phyloP scores from a whole-genome alignment of 2,329 filamentous ascomycete species.

The Alternaria brassicicola region DNA sequence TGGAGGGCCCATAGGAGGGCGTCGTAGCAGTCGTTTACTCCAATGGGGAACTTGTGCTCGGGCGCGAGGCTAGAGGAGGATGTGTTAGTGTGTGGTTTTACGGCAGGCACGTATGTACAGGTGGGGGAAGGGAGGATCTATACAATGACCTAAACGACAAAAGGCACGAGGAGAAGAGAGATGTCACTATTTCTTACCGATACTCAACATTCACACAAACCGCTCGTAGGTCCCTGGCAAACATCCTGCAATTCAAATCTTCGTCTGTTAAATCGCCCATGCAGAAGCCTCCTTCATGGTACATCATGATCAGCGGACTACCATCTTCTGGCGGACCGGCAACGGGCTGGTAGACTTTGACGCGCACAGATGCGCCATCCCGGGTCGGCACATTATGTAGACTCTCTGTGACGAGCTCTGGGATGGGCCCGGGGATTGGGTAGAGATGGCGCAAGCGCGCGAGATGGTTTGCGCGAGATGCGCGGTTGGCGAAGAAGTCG shows the following conservation, averaged over 20 bases:
- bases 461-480: conserved; percentile 36
- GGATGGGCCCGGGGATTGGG: conserved; percentile 40
- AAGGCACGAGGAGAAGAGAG: neutral
- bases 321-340: conserved; percentile 23
- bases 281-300: conserved; percentile 55
- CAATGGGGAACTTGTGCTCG: conserved; percentile 57
- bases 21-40: conserved; percentile 58
- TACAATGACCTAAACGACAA: too few relatives aligned
- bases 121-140: neutral
- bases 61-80: conserved; percentile 52
- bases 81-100: neutral
- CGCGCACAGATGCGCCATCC: conserved; percentile 34
- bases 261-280: conserved; percentile 54
- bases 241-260: conserved; percentile 50
- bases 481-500: conserved; percentile 28
- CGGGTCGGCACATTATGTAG: conserved; percentile 33
- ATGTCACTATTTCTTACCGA: conserved; percentile 34
- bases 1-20: conserved; percentile 51
- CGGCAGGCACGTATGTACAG: neutral
- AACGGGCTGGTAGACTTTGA: conserved; percentile 38
- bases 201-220: conserved; percentile 60
- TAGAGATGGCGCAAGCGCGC: conserved; percentile 38
- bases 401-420: conserved; percentile 35
- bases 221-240: conserved; percentile 46
- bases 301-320: conserved; percentile 42